Percentiles rank a stretch among this genome's conserved stretches.
Conservation (phyloP, 1,284 basidiomycete species). For the Rhodotorula mucilaginosa region DNA sequence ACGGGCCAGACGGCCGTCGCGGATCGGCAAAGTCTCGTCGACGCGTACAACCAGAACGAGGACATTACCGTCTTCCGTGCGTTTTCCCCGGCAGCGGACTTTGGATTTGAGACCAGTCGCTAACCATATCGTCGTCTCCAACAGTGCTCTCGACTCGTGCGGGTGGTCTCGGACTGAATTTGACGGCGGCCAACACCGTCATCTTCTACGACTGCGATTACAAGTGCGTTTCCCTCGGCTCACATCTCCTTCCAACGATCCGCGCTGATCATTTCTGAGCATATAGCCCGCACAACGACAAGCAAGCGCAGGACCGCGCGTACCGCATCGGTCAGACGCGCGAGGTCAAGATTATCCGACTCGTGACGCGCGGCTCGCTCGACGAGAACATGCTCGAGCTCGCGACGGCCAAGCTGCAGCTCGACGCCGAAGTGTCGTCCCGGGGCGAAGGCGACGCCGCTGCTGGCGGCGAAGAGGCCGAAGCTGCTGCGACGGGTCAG, state of each 20-base stretch:
- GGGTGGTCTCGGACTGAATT: constrained; percentile 58
- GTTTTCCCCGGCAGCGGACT: neutral
- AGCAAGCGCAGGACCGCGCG: constrained; percentile 89
- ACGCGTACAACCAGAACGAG: constrained; percentile 92
- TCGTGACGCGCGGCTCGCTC: constrained; percentile 34
- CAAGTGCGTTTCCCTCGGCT: constrained; percentile 62
- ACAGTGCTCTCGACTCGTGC: constrained; percentile 86
- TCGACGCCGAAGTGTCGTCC: constrained; percentile 82
- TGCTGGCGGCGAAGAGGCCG: neutral
- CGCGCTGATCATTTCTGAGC: constrained; percentile 29
- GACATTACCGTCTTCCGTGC: constrained; percentile 78
- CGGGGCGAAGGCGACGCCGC: too few species aligned
- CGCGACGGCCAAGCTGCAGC: constrained; percentile 80
- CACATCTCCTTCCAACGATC: neutral
- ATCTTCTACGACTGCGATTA: constrained; percentile 94
- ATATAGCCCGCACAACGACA: constrained; percentile 62
- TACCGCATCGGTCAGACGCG: constrained; percentile 87
- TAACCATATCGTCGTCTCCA: neutral
- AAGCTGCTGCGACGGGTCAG: constrained; percentile 1
- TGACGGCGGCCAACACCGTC: constrained; percentile 78
- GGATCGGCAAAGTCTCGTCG: constrained; percentile 86
- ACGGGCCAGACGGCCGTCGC: constrained; percentile 94
- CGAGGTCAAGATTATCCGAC: constrained; percentile 67
- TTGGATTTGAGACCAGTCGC: neutral
- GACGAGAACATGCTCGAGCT: constrained; percentile 83